phyloP scores from a whole-genome alignment of 176 grass and related monocot genomes.

The barley (Hordeum vulgare) region DNA sequence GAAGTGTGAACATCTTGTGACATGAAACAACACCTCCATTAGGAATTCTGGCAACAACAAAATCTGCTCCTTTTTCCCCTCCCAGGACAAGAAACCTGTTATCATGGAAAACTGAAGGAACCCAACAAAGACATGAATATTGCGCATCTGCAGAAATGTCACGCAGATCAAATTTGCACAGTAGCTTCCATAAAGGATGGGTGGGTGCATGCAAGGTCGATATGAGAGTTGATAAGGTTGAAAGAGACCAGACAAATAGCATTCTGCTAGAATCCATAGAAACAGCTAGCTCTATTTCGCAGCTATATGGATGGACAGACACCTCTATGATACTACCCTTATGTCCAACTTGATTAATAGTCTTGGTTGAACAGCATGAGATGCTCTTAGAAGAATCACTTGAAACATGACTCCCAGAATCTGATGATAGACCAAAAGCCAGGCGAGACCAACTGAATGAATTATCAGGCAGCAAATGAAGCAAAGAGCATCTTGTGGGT shows the following conservation, averaged over 20 bases:
- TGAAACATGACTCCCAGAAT: slow-evolving; percentile 33
- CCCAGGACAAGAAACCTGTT: slow-evolving; percentile 75
- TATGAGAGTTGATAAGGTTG: slow-evolving; percentile 60
- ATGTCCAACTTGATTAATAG: slow-evolving; percentile 67
- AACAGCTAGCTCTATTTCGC: slow-evolving; percentile 69
- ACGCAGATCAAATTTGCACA: slow-evolving; percentile 52
- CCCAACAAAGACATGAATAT: slow-evolving; percentile 85
- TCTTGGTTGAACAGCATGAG: slow-evolving; percentile 26
- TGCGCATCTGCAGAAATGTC: slow-evolving; percentile 38
- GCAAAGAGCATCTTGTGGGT: slow-evolving; percentile 67
- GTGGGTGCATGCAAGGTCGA: slow-evolving; percentile 36
- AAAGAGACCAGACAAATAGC: slow-evolving; percentile 84
- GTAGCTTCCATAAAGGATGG: slow-evolving; percentile 68
- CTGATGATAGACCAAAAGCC: slow-evolving; percentile 30
- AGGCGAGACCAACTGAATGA: slow-evolving; percentile 45
- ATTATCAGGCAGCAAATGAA: slow-evolving; percentile 65
- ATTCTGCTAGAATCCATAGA: slow-evolving; percentile 73
- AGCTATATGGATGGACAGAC: slow-evolving; percentile 57
- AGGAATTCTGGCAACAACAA: slow-evolving; percentile 55
- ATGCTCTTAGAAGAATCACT: slow-evolving; percentile 34
- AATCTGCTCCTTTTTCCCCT: slow-evolving; percentile 65
- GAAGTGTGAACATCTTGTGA: slow-evolving; percentile 64
- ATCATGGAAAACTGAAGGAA: slow-evolving; percentile 52
- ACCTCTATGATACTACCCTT: slow-evolving; percentile 63
- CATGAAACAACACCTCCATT: slow-evolving; percentile 38